phyloP scores from a whole-genome alignment of 1,139 yeast genomes.

The Pichia sp. region DNA sequence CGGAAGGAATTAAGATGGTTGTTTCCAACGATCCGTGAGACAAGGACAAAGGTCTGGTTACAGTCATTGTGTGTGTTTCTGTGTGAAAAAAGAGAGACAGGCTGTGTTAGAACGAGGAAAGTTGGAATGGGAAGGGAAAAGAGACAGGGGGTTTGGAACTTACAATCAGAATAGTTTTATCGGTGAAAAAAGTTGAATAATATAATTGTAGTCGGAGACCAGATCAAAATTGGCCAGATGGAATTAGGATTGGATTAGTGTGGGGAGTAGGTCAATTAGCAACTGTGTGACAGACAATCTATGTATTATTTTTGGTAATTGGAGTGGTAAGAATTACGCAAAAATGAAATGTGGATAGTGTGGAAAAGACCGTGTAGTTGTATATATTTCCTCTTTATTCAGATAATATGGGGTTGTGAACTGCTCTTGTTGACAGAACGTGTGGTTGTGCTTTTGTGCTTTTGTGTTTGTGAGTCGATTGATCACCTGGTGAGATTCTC shows the following conservation, averaged over 20 bases:
- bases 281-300: not conserved
- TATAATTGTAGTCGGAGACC: not conserved
- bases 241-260: not conserved
- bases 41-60: constrained; percentile 69
- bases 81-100: not conserved
- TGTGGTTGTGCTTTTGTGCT: too few species aligned
- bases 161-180: not conserved
- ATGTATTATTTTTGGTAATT: not conserved
- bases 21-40: constrained; percentile 86
- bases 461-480: not conserved
- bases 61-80: constrained; percentile 16
- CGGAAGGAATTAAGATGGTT: constrained; percentile 80
- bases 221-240: not conserved
- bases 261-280: not conserved
- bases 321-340: not conserved
- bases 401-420: too few species aligned
- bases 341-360: not conserved
- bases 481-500: not conserved
- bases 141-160: not conserved
- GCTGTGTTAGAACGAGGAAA: not conserved
- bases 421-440: too few species aligned
- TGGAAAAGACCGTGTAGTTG: not conserved
- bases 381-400: not conserved
- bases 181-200: not conserved
- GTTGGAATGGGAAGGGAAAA: not conserved